Evolutionary conservation across 108 stramenopile species (phyloP), one percentile per base, ranked within the genome.

Genomic region (Skeletonema tropicum): DNA sequence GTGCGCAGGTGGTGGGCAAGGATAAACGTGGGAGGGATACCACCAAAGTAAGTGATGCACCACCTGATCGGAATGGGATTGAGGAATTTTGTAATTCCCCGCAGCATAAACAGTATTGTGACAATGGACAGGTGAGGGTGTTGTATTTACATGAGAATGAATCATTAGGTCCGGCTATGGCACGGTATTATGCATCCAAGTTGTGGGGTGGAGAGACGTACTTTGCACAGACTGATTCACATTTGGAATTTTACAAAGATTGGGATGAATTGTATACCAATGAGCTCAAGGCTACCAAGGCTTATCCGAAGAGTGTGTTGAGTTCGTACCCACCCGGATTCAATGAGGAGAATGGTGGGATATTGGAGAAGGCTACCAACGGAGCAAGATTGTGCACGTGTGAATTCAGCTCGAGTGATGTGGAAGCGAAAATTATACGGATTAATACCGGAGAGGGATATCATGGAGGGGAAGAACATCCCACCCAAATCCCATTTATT

Each of bases 171-270:
- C 98, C 98, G 8, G 90, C 92, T 42, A 88, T 93, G 83, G 98
- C 97, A 26, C 58, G 98, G 42, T 98, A 95, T 67, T 90, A 90
- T 76, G 90, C 92, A 5, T 88, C 89, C 36, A 98, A 97, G 75
- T 80, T 98, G 21, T 98, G 96, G 95, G 83, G 91, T 60, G 97
- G 97, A 3, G 97, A 98, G 71, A 82, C 82, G 2, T 98, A 76
- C 75, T 96, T 91, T 72, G 75, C 96, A 64, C 97, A 98, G 80
- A 92, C 93, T n/a, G 97, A 98, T 83, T 75, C 91, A 35, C 97
- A 96, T 72, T 67, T 92, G 77, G 60, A 80, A 68, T 97, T 97
- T 82, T 87, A 87, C 49, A 26, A 70, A 0, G 57, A 83, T 14
- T 98, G 96, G 96, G 97, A 98, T 85, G 69, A 60, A 33, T 76